These are phyloP conservation scores for Cladosporium sp. DNA, from an alignment of 2,329 filamentous ascomycete genomes.

Conservation along the genomic window DNA sequence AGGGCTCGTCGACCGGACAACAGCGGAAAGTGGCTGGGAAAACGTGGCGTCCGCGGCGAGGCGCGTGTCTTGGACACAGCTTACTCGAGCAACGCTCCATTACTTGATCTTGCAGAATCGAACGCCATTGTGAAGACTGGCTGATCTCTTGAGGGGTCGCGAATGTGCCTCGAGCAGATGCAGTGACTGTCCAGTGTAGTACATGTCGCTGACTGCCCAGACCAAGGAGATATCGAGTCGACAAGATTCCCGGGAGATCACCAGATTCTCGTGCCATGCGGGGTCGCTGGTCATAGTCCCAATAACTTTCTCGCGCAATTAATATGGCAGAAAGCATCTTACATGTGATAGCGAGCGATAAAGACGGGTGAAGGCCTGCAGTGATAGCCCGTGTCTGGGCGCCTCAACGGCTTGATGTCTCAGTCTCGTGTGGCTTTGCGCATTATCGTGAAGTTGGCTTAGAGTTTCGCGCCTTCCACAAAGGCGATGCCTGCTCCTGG, in stretches of 20 bases:
- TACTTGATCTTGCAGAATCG: background rate
- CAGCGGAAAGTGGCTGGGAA: constrained; percentile 15
- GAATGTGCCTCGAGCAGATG: background rate
- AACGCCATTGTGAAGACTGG: background rate
- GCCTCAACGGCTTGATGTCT: constrained; percentile 10
- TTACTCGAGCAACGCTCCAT: background rate
- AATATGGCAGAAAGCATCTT: background rate
- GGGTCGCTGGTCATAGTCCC: background rate
- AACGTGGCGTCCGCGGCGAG: constrained; percentile 8
- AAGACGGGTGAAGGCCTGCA: background rate
- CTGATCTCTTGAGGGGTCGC: background rate
- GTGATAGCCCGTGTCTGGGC: constrained; percentile 9
- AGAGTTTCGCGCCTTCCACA: constrained; percentile 11
- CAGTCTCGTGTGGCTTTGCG: constrained; percentile 3
- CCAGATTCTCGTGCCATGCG: constrained; percentile 2
- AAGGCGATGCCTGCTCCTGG: background rate
- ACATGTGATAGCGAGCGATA: constrained; percentile 13
- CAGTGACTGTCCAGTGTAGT: background rate
- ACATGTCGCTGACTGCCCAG: background rate
- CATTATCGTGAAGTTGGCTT: background rate
- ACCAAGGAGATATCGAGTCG: background rate
- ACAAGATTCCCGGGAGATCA: background rate
- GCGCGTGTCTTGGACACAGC: background rate
- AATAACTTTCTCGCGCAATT: background rate
- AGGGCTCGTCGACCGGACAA: constrained; percentile 17